phyloP scores from a whole-genome alignment of 2,329 filamentous ascomycete genomes.

The Penicillium occitanis region DNA sequence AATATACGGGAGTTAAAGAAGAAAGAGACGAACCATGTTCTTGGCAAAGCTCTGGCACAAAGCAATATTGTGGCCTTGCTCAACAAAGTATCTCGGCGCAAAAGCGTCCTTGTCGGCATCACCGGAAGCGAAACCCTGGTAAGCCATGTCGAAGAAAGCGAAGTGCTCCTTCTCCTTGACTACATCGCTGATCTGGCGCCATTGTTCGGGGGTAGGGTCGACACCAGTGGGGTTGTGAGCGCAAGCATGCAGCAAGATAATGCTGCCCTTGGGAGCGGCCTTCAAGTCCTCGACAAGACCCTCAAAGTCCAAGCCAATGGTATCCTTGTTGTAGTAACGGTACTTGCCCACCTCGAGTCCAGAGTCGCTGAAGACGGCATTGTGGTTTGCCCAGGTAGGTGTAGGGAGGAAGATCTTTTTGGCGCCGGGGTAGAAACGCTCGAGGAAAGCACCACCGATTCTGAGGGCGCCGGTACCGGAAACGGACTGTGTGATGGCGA shows the following conservation, averaged over 20 bases:
- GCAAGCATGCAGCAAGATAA: constrained; percentile 93
- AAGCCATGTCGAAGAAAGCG: constrained; percentile 99
- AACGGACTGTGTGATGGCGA: constrained; percentile 96
- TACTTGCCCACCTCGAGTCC: constrained; percentile 92
- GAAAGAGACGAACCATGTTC: constrained; percentile 76
- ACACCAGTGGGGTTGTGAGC: constrained; percentile 98
- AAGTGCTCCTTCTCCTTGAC: constrained; percentile 86
- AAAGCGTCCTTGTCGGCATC: constrained; percentile 92
- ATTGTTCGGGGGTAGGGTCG: constrained; percentile 88
- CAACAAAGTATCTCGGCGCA: constrained; percentile 87
- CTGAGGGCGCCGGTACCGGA: constrained; percentile 95
- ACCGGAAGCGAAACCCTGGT: constrained; percentile 95
- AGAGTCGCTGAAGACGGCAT: constrained; percentile 90
- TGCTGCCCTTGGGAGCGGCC: constrained; percentile 78
- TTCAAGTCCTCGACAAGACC: constrained; percentile 90
- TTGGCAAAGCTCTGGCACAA: constrained; percentile 96
- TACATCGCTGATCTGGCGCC: constrained; percentile 82
- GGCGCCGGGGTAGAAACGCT: constrained; percentile 83
- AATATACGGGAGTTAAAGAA: background rate
- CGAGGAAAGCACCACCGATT: constrained; percentile 89
- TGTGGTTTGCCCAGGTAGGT: constrained; percentile 98
- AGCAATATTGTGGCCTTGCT: constrained; percentile 83
- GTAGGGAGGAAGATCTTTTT: constrained; percentile 97
- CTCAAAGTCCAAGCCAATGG: constrained; percentile 95
- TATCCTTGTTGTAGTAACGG: constrained; percentile 98